Percentiles rank a stretch among this genome's conserved stretches.
These are phyloP conservation scores for Candida nanaspora DNA, from an alignment of 805 yeast genomes.

Conservation along the genomic window DNA sequence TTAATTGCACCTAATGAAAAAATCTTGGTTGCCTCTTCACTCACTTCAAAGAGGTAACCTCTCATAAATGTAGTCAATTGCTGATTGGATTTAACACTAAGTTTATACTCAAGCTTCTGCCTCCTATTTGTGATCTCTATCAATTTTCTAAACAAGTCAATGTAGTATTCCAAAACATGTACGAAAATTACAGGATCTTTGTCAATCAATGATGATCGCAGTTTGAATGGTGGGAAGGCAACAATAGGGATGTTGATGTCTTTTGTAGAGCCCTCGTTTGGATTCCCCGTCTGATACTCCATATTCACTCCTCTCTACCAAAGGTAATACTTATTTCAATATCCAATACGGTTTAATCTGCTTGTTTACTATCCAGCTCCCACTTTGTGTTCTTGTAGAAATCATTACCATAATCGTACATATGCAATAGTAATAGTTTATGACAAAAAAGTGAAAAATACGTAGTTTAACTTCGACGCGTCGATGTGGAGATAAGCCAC, in stretches of 20 bases:
- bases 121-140: slow-evolving; percentile 20
- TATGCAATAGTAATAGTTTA: no score
- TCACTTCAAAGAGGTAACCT: slow-evolving; percentile 52
- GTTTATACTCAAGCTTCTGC: slow-evolving; percentile 29
- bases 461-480: no score
- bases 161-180: slow-evolving; percentile 60
- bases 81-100: slow-evolving; percentile 49
- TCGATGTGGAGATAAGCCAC: no score
- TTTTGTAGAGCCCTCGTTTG: no score
- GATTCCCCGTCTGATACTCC: slow-evolving; percentile 4
- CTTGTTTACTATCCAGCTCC: no score
- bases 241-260: slow-evolving; percentile 48
- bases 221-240: slow-evolving; percentile 65
- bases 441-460: no score
- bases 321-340: no score
- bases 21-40: slow-evolving; percentile 52
- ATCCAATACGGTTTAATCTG: no score
- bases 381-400: no score
- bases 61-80: slow-evolving; percentile 51
- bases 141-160: slow-evolving; percentile 42
- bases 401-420: no score
- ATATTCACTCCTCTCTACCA: no score
- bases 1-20: slow-evolving; percentile 68
- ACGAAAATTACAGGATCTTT: slow-evolving; percentile 83
- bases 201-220: slow-evolving; percentile 71